phyloP scores from a whole-genome alignment of 192 early-diverging fungal genomes.

The Podila clonocystis region DNA sequence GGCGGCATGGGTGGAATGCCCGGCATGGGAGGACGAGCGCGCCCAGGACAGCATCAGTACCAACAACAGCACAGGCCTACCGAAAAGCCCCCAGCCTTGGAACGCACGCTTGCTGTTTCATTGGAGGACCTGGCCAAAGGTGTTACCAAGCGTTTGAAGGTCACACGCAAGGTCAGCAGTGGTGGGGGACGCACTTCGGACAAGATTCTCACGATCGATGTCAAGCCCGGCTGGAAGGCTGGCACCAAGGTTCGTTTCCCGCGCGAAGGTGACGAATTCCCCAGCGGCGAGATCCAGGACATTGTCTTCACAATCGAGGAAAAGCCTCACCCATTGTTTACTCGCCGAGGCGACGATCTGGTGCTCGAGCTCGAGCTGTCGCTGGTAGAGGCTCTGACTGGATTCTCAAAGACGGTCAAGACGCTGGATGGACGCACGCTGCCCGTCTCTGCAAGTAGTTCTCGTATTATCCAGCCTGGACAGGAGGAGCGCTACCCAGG shows the following conservation, averaged over 20 bases:
- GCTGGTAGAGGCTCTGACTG: slow-evolving; percentile 83
- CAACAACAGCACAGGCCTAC: slow-evolving; percentile 8
- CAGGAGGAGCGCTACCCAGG: slow-evolving; percentile 75
- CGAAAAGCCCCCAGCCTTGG: slow-evolving; percentile 57
- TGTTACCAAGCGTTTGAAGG: slow-evolving; percentile 91
- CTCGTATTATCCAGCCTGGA: slow-evolving; percentile 71
- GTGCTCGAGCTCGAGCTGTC: slow-evolving; percentile 67
- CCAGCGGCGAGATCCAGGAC: slow-evolving; percentile 83
- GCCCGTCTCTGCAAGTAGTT: slow-evolving; percentile 64
- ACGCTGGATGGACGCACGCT: slow-evolving; percentile 84
- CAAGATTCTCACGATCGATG: slow-evolving; percentile 84
- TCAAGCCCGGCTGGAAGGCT: slow-evolving; percentile 97
- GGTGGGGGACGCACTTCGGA: slow-evolving; percentile 63
- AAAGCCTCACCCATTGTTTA: slow-evolving; percentile 87
- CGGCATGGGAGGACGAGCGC: slow-evolving; percentile 35
- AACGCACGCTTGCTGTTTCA: slow-evolving; percentile 78
- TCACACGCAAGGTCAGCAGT: slow-evolving; percentile 71
- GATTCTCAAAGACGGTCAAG: slow-evolving; percentile 79
- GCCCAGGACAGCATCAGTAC: slow-evolving; percentile 7
- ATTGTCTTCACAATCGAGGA: slow-evolving; percentile 95
- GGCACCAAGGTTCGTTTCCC: slow-evolving; percentile 95
- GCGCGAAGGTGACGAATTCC: slow-evolving; percentile 88
- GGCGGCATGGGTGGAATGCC: slow-evolving; percentile 15
- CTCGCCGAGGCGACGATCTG: slow-evolving; percentile 88
- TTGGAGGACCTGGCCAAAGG: slow-evolving; percentile 95